Base-by-base conservation (phyloP, 192 early-diverging fungal species). In the Coemansia nantahalensis region DNA sequence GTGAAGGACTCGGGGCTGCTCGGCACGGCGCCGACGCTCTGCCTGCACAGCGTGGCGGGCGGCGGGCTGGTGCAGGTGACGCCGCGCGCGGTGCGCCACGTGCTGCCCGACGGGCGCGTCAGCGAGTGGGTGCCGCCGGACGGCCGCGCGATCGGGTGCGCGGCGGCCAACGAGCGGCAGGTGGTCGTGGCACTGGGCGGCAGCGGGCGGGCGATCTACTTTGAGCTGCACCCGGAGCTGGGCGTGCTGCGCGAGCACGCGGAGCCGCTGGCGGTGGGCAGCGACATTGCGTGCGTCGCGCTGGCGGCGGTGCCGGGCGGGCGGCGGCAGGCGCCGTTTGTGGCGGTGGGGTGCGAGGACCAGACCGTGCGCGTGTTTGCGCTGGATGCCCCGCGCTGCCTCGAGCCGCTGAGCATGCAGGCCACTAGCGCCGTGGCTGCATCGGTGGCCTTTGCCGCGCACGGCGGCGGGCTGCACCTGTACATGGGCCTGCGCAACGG, bases 1-100 rank as follows among this genome's bases (percentile, higher is more conserved):
- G 91, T 96, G 1, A 85, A 91, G 50, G 95, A 97, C 70, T 89
- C 91, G 2, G 92, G 92, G n/a, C 89, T 98, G 56, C 55, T 92
- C 24, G 80, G 83, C 38, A 78, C 82, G 16, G 88, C 88, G 6
- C 88, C 90, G 0, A 99, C 97, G 2, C 67, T 99, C 21, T 81
- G 81, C 17, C 89, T 92, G 3, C 86, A 86, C 26, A 86, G 90
- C 51, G 64, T 94, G 8, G 93, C 89, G 5, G 91, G 90, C 49
- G 90, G 91, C 66, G 84, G 91, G 1, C 48, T 97, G 12, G 80
- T 98, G 32, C 95, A 98, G 54, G 83, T 92, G 24, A 92, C 95
- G 59, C 90, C 93, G 24, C 80, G 85, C 40, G 92, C 92, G 8
- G 90, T 97, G 36, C 83, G 93, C 18, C 93, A 93, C 54, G 95